Base-by-base conservation (phyloP, 805 yeast species). In the Myxozyma neotropica region DNA sequence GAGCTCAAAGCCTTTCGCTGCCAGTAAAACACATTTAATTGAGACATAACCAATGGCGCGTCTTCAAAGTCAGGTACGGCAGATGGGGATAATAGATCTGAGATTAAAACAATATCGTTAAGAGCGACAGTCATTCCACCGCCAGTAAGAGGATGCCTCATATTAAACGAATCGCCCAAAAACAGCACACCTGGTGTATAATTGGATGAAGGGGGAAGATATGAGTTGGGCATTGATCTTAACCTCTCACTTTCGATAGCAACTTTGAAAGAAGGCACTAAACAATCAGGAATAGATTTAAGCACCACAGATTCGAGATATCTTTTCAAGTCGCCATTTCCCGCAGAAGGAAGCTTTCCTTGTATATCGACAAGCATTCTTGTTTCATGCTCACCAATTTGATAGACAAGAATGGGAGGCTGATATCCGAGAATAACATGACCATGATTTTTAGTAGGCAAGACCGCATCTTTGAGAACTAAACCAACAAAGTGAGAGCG, bases 61-160 rank as follows among this genome's bases (percentile, higher is more conserved):
- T 91, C 87, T 26, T 71, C 71, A 50, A 94, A 79, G 53, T 81
- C 83, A 4, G 79, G 80, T 12, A 84, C 81, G 1, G 76, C 24
- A 53, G 80, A 69, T 55, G 87, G 82, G 7, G 83, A 78, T 53
- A 94, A 77, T 40, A 88, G 74, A 66, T 81, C 80, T 19, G 88
- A 83, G 47, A 91, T 78, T 35, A 88, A 71, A 0, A 81, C 87
- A 3, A 89, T 88, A 73, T 94, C 99, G 71, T 85, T 88, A 61
- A 94, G 77, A 1, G 97, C 97, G 44, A 94, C 99, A 26, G 98
- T 91, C 99, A 94, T 94, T 62, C 99, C 99, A 65, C 99, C 99
- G 54, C 99, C 99, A 0, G 98, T 94, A 62, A 94, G 81, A 27
- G 99, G 99, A 73, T 94, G 99, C 72, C 99, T 82, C 97, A 94